phyloP scores from a whole-genome alignment of 2,329 filamentous ascomycete genomes.

The Teratosphaeria zuluensis region DNA sequence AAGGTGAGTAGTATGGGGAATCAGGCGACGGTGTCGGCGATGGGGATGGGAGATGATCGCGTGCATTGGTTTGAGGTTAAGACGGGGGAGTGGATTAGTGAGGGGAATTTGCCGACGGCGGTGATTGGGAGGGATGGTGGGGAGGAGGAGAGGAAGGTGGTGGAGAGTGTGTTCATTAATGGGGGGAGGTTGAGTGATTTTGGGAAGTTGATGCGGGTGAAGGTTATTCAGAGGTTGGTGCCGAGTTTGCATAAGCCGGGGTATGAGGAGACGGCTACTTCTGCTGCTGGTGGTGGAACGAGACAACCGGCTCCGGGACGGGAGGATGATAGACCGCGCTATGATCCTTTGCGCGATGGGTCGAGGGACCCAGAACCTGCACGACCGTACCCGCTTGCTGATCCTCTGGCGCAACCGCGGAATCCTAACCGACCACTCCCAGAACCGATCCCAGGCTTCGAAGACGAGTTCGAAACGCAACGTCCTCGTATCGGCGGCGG shows the following conservation, averaged over 20 bases:
- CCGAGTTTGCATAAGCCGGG: conserved; percentile 69
- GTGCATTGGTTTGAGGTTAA: conserved; percentile 69
- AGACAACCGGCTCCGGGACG: conserved; percentile 13
- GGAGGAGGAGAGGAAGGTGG: conserved; percentile 25
- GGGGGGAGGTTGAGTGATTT: conserved; percentile 58
- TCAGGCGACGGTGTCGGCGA: conserved; percentile 73
- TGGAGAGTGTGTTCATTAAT: conserved; percentile 63
- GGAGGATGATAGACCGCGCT: conserved; percentile 26
- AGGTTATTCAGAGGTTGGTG: conserved; percentile 75
- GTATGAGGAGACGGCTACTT: conserved; percentile 51
- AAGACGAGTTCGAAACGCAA: conserved; percentile 82
- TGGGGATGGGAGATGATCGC: conserved; percentile 70
- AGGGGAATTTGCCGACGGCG: conserved; percentile 46
- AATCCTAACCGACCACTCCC: conserved; percentile 57
- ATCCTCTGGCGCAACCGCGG: conserved; percentile 50
- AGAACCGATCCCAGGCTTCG: conserved; percentile 73
- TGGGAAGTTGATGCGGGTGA: conserved; percentile 61
- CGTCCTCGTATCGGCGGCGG: conserved; percentile 48
- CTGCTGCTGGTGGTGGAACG: not conserved
- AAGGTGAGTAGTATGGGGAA: conserved; percentile 72
- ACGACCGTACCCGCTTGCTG: conserved; percentile 53
- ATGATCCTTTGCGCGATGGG: conserved; percentile 40
- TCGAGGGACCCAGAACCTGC: conserved; percentile 45
- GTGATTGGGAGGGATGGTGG: conserved; percentile 6
- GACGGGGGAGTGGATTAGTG: conserved; percentile 64